A percentile compares a stretch with the other conserved stretches of the same genome.
Conservation (phyloP, 2,329 filamentous ascomycete genomes). For the Alternaria novae-zelandiae region DNA sequence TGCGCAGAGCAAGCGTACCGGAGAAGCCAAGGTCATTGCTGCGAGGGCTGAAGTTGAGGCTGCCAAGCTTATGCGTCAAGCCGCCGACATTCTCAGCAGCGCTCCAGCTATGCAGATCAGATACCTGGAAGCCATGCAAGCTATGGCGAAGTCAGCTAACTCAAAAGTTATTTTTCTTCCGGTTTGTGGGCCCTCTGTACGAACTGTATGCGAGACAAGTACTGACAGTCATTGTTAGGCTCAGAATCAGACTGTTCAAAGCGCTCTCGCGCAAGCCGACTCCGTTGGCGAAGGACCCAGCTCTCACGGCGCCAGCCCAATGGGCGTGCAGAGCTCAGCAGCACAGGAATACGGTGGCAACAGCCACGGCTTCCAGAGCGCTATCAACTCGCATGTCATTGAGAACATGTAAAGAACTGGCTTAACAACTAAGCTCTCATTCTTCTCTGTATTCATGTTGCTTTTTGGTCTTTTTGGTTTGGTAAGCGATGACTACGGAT, state of each 20-base stretch:
- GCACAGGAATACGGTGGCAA: slow-evolving; percentile 46
- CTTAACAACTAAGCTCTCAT: background rate
- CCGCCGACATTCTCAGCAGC: slow-evolving; percentile 72
- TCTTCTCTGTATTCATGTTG: background rate
- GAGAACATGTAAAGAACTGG: slow-evolving; percentile 73
- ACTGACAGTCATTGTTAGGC: background rate
- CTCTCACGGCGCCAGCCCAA: slow-evolving; percentile 44
- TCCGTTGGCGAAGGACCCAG: slow-evolving; percentile 63
- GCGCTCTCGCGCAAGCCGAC: slow-evolving; percentile 58
- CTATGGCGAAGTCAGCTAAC: slow-evolving; percentile 87
- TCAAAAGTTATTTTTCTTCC: too few relatives aligned
- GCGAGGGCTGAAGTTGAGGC: slow-evolving; percentile 96
- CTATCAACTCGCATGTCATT: slow-evolving; percentile 80
- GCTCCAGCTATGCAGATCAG: slow-evolving; percentile 81
- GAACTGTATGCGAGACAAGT: background rate
- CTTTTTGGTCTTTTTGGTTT: background rate
- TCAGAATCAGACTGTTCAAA: slow-evolving; percentile 59
- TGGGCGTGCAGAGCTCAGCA: slow-evolving; percentile 26
- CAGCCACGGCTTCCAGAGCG: slow-evolving; percentile 71
- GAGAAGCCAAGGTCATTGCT: slow-evolving; percentile 97
- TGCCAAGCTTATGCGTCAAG: slow-evolving; percentile 76
- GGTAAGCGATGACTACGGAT: background rate
- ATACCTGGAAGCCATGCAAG: slow-evolving; percentile 98
- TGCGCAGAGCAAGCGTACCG: slow-evolving; percentile 96
- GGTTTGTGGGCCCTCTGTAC: background rate